phyloP scores from a whole-genome alignment of 768 basidiomycete genomes.

The Epithele typhae region DNA sequence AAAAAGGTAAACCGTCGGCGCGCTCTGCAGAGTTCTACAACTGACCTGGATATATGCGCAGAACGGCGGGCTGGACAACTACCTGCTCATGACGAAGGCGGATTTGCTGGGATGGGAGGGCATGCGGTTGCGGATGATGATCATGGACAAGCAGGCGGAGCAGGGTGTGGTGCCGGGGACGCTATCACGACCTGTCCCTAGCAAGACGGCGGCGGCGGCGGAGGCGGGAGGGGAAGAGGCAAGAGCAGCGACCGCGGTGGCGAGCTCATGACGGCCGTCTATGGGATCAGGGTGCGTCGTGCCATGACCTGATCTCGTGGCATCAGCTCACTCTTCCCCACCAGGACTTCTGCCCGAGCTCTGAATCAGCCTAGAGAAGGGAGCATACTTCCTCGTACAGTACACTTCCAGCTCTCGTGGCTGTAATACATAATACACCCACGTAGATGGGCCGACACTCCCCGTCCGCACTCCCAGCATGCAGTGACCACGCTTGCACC shows the following conservation, averaged over 20 bases:
- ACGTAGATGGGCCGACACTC: too few species aligned
- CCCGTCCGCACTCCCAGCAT: too few species aligned
- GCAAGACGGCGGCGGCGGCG: neutral
- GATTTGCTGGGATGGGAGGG: slow-evolving; percentile 37
- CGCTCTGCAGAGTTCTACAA: neutral
- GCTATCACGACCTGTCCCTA: too few species aligned
- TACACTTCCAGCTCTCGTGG: too few species aligned
- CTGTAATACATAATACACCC: too few species aligned
- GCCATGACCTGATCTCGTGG: neutral
- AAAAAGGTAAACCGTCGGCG: slow-evolving; percentile 77
- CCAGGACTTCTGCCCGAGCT: too few species aligned
- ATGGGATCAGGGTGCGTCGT: neutral
- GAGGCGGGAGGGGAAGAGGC: neutral
- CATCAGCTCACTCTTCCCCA: neutral
- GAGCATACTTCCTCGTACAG: too few species aligned
- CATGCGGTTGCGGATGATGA: slow-evolving; percentile 35
- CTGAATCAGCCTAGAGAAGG: too few species aligned
- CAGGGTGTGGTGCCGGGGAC: too few species aligned
- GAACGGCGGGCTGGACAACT: slow-evolving; percentile 35
- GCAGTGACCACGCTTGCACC: too few species aligned
- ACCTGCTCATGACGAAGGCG: slow-evolving; percentile 37
- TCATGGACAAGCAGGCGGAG: slow-evolving; percentile 29
- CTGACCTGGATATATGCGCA: slow-evolving; percentile 1
- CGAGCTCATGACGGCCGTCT: neutral
- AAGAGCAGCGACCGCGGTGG: neutral